Percentiles rank a stretch among this genome's conserved stretches.
These are phyloP conservation scores for Irpex rosettiformis DNA, from an alignment of 1,284 basidiomycete genomes.

Conservation along the genomic window DNA sequence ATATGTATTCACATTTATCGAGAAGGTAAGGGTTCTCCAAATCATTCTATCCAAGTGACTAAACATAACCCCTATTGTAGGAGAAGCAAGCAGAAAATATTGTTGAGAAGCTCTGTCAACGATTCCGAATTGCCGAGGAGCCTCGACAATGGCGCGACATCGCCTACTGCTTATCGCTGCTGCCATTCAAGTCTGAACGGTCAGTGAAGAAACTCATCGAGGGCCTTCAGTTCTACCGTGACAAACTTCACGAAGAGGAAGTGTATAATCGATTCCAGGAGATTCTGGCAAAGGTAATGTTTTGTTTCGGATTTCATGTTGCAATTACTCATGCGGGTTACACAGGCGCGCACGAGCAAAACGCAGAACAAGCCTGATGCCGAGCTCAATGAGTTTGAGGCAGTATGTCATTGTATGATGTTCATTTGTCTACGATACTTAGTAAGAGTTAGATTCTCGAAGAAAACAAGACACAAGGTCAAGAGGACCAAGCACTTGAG, in stretches of 20 bases:
- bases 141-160: slow-evolving; percentile 97
- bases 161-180: slow-evolving; percentile 89
- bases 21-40: slow-evolving; percentile 63
- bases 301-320: no score
- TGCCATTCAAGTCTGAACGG: slow-evolving; percentile 96
- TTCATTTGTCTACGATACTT: slow-evolving; percentile 15
- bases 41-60: slow-evolving; percentile 1
- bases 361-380: slow-evolving; percentile 86
- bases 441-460: slow-evolving; percentile 64
- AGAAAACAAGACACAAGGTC: slow-evolving; percentile 80
- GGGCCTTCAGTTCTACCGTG: slow-evolving; percentile 87
- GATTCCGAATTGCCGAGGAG: slow-evolving; percentile 87
- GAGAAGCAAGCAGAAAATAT: slow-evolving; percentile 96
- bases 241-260: slow-evolving; percentile 88
- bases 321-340: neutral
- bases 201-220: slow-evolving; percentile 97
- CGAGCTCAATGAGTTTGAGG: slow-evolving; percentile 88
- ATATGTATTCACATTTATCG: slow-evolving; percentile 96
- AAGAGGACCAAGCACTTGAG: slow-evolving; percentile 88
- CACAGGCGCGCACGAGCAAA: slow-evolving; percentile 79
- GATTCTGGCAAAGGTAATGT: slow-evolving; percentile 71
- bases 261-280: slow-evolving; percentile 88
- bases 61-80: slow-evolving; percentile 33
- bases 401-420: slow-evolving; percentile 39
- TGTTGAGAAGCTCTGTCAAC: slow-evolving; percentile 92